Conservation (phyloP, 805 yeast species). For the Spathaspora gorwiae region DNA sequence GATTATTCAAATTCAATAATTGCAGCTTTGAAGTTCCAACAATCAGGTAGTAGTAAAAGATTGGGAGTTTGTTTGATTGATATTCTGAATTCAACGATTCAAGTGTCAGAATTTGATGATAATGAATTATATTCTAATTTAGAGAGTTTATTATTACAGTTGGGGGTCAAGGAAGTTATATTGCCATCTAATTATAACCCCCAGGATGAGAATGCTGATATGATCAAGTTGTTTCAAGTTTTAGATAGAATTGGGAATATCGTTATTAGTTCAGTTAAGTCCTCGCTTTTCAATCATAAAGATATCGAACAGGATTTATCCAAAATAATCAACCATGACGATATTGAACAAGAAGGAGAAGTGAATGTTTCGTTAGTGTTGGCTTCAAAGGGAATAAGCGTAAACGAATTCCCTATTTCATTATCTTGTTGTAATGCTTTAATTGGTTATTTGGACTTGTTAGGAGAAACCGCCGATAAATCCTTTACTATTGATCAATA, state of each 20-base stretch:
- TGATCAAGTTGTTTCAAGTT: slow-evolving; percentile 62
- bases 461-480: slow-evolving; percentile 54
- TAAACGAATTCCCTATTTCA: slow-evolving; percentile 45
- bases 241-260: slow-evolving; percentile 72
- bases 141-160: slow-evolving; percentile 81
- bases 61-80: slow-evolving; percentile 83
- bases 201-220: slow-evolving; percentile 48
- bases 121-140: slow-evolving; percentile 83
- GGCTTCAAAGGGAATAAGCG: slow-evolving; percentile 49
- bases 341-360: slow-evolving; percentile 18
- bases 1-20: slow-evolving; percentile 39
- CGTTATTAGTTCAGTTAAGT: slow-evolving; percentile 56
- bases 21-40: slow-evolving; percentile 33
- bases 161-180: slow-evolving; percentile 83
- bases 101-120: slow-evolving; percentile 76
- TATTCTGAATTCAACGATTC: slow-evolving; percentile 59
- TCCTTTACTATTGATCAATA: slow-evolving; percentile 58
- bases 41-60: slow-evolving; percentile 38
- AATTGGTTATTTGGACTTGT: slow-evolving; percentile 60
- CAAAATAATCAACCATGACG: slow-evolving; percentile 50
- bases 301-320: slow-evolving; percentile 75
- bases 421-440: slow-evolving; percentile 66
- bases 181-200: slow-evolving; percentile 44
- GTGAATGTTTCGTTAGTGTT: slow-evolving; percentile 41
- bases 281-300: slow-evolving; percentile 54